Percentiles rank a stretch among this genome's conserved stretches.
Conservation (phyloP, 768 basidiomycete genomes). For the Mycena kentingensis region DNA sequence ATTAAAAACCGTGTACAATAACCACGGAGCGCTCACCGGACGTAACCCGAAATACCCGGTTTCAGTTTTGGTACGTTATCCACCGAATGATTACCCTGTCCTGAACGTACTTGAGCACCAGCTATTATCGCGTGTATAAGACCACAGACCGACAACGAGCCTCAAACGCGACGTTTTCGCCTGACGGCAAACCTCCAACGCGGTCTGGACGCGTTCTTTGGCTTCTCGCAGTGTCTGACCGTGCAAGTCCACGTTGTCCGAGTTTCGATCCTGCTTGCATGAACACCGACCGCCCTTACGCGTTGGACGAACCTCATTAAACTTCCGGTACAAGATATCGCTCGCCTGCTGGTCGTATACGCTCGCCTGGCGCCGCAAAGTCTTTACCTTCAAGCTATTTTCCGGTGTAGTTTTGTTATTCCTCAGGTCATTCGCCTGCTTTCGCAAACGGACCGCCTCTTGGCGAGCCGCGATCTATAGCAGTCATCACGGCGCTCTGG, state of each 20-base stretch:
- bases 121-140: too few relatives aligned
- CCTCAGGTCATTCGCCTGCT: not conserved
- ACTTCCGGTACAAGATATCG: not conserved
- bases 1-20: too few relatives aligned
- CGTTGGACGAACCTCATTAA: not conserved
- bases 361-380: not conserved
- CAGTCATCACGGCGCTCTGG: not conserved
- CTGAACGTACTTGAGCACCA: too few relatives aligned
- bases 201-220: not conserved
- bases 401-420: not conserved
- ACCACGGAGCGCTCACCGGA: too few relatives aligned
- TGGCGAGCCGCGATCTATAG: too few relatives aligned
- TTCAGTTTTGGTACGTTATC: too few relatives aligned
- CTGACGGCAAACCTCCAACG: not conserved
- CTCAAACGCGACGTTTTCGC: not conserved
- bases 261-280: too few relatives aligned
- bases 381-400: not conserved
- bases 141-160: not conserved
- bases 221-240: not conserved
- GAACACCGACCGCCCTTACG: not conserved
- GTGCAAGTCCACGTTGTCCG: not conserved
- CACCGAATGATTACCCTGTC: too few relatives aligned
- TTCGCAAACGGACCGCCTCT: not conserved
- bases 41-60: too few relatives aligned
- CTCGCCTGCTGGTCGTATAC: not conserved